Conservation (phyloP, 1,284 basidiomycete species). For the Sparassis latifolia region DNA sequence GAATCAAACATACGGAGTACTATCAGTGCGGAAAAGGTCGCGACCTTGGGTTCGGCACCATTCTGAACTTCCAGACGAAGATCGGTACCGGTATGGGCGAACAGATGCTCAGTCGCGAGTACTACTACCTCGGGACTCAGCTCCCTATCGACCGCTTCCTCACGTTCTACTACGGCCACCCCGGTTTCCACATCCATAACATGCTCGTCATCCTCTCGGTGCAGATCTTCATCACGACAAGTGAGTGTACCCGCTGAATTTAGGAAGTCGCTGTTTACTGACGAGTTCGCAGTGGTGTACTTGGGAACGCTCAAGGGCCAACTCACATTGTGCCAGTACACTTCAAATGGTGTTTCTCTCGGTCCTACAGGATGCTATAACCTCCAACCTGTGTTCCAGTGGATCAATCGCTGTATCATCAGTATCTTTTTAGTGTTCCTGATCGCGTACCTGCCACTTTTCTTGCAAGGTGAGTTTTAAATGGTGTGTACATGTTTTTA, state of each 20-base stretch:
- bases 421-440: conserved; percentile 96
- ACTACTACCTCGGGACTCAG: conserved; percentile 99
- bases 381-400: conserved; percentile 81
- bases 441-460: conserved; percentile 89
- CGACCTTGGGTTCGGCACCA: conserved; percentile 98
- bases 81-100: conserved; percentile 99
- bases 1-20: conserved; percentile 99
- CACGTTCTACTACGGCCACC: conserved; percentile 99
- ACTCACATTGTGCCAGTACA: conserved; percentile 75
- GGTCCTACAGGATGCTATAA: conserved; percentile 89
- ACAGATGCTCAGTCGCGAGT: conserved; percentile 98
- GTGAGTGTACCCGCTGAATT: conserved; percentile 38
- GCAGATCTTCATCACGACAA: conserved; percentile 84
- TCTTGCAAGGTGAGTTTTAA: conserved; percentile 75
- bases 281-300: conserved; percentile 64
- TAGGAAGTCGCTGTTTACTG: background rate
- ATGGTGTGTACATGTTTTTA: background rate
- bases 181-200: conserved; percentile 99
- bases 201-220: conserved; percentile 95
- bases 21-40: conserved; percentile 98
- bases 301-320: conserved; percentile 85
- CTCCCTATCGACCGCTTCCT: conserved; percentile 97
- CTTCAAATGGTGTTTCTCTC: conserved; percentile 61
- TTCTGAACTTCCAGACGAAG: conserved; percentile 99
- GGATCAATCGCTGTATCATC: conserved; percentile 93